Conservation (phyloP, 331 rosid genomes). For the Quercus tomentella region DNA sequence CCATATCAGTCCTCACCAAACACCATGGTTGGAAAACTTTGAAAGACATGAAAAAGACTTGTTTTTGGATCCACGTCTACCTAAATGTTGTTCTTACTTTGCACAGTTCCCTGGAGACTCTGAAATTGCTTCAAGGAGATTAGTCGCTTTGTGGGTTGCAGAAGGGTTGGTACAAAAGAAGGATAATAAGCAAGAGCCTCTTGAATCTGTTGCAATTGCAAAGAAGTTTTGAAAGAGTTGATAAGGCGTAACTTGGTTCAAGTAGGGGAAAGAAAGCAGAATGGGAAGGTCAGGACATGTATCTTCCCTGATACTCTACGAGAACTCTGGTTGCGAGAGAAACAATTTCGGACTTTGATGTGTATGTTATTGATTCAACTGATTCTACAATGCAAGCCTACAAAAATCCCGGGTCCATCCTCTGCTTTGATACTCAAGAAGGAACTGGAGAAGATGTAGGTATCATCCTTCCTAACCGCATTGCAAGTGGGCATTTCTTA, state of each 20-base stretch:
- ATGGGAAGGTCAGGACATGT: too few species aligned
- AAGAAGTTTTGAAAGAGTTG: too few species aligned
- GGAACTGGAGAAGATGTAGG: constrained; percentile 24
- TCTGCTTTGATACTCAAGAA: constrained; percentile 36
- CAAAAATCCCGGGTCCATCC: neutral
- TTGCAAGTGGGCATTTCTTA: too few species aligned
- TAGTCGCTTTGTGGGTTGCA: constrained; percentile 35
- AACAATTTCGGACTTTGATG: too few species aligned
- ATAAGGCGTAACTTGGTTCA: too few species aligned
- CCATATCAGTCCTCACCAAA: neutral
- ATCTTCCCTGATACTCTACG: too few species aligned
- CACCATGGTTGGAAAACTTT: neutral
- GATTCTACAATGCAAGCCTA: too few species aligned
- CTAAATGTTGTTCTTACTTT: constrained; percentile 13
- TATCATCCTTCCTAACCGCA: too few species aligned
- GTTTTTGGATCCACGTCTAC: neutral
- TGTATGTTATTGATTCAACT: too few species aligned
- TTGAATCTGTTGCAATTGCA: constrained; percentile 9
- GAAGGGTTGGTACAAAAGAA: neutral
- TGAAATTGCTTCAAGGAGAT: constrained; percentile 34
- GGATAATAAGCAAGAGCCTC: too few species aligned
- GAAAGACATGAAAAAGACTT: neutral
- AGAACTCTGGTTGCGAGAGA: too few species aligned
- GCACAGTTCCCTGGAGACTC: constrained; percentile 26
- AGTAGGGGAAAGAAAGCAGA: too few species aligned